These are phyloP conservation scores for Mortierella sp. DNA, from an alignment of 371 early-diverging fungal species.

Conservation along the genomic window DNA sequence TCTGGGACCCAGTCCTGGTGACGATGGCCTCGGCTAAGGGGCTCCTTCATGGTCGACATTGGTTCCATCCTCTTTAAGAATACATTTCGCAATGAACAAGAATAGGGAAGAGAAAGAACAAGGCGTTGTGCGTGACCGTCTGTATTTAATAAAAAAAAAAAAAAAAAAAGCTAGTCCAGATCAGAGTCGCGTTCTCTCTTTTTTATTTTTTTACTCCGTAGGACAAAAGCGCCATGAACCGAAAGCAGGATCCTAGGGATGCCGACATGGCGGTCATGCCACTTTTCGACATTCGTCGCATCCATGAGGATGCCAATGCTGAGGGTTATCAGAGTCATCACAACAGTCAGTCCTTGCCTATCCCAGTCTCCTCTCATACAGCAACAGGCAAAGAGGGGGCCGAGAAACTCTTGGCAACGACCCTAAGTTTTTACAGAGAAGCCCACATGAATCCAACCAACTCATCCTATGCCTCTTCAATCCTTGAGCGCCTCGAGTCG, in stretches of 20 bases:
- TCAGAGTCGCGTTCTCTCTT: too few relatives aligned
- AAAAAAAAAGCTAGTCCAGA: too few relatives aligned
- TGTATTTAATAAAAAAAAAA: too few relatives aligned
- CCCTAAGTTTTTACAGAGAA: constrained; percentile 32
- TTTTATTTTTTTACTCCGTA: not conserved
- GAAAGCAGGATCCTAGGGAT: not conserved
- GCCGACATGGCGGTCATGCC: not conserved
- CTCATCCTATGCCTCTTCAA: too few relatives aligned
- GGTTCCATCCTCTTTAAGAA: not conserved
- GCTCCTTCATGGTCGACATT: too few relatives aligned
- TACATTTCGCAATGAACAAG: not conserved
- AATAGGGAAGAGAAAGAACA: not conserved
- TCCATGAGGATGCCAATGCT: too few relatives aligned
- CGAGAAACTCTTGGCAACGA: constrained; percentile 24
- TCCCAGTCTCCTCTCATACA: too few relatives aligned
- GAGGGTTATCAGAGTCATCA: too few relatives aligned
- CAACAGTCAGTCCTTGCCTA: too few relatives aligned
- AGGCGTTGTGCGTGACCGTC: not conserved
- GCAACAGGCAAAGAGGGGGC: constrained; percentile 2
- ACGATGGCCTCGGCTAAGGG: not conserved
- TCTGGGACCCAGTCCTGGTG: not conserved
- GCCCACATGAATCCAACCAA: constrained; percentile 2
- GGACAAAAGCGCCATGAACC: constrained; percentile 4
- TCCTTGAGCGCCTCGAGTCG: too few relatives aligned
- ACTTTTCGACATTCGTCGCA: too few relatives aligned